Percentiles rank a stretch among this genome's conserved stretches.
Conservation (phyloP, 2,329 filamentous ascomycete genomes). For the Diaporthe nobilis region DNA sequence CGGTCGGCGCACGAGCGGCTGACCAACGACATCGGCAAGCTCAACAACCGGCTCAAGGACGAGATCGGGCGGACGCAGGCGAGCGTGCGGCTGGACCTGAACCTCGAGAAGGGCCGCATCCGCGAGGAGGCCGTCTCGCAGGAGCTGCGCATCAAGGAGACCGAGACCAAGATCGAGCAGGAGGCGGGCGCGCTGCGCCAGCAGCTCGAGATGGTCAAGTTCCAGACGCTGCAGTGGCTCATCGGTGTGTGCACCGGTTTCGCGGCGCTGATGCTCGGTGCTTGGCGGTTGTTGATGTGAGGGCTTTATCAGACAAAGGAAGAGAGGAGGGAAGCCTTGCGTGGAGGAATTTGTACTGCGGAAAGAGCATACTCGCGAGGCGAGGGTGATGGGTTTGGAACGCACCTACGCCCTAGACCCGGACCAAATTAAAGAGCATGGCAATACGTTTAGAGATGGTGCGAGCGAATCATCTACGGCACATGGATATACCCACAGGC, state of each 20-base stretch:
- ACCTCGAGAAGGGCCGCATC: constrained; percentile 96
- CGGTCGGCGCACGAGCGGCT: constrained; percentile 91
- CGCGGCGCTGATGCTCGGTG: constrained; percentile 76
- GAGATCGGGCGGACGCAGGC: constrained; percentile 96
- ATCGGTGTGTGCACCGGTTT: constrained; percentile 86
- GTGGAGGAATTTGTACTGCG: neutral
- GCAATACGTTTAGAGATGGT: neutral
- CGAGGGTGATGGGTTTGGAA: neutral
- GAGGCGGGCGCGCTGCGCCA: constrained; percentile 92
- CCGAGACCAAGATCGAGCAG: constrained; percentile 98
- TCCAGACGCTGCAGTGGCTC: constrained; percentile 97
- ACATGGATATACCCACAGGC: constrained; percentile 33
- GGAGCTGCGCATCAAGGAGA: constrained; percentile 98
- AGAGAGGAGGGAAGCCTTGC: neutral
- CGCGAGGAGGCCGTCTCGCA: constrained; percentile 96
- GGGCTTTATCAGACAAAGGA: neutral
- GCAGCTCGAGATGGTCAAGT: constrained; percentile 97
- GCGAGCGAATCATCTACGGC: neutral
- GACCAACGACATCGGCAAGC: constrained; percentile 93
- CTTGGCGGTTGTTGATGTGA: constrained; percentile 79
- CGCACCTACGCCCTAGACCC: neutral
- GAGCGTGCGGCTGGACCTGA: constrained; percentile 91
- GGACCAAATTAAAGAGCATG: neutral
- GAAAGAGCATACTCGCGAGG: neutral
- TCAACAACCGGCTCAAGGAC: constrained; percentile 89